Evolutionary conservation across 2,329 filamentous ascomycete species (phyloP).

Genomic region (Neoscytalidium dimidiatum): DNA sequence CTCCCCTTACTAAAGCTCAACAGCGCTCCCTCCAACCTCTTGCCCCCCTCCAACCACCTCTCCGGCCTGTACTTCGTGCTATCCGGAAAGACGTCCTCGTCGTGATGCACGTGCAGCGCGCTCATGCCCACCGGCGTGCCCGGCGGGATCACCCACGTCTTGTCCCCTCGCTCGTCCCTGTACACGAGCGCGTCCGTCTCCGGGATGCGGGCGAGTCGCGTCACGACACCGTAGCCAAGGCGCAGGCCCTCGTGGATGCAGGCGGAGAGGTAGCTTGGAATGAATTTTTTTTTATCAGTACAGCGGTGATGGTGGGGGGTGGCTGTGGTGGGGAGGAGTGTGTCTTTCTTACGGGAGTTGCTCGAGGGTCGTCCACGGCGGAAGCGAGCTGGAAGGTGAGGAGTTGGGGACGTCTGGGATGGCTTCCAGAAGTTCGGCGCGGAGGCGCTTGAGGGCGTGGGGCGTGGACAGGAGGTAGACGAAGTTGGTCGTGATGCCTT

Average conservation of each 20-base stretch:
- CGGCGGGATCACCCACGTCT: conserved; percentile 15
- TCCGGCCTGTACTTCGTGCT: conserved; percentile 32
- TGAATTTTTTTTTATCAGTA: no score
- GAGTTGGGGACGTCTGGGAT: conserved; percentile 27
- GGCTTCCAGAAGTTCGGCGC: conserved; percentile 29
- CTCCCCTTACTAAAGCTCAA: conserved; percentile 22
- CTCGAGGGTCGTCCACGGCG: conserved; percentile 13
- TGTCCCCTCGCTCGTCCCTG: neutral
- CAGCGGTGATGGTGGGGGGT: no score
- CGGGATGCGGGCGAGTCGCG: conserved; percentile 26
- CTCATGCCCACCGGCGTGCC: conserved; percentile 22
- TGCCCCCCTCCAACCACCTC: conserved; percentile 22
- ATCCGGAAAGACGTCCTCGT: conserved; percentile 29
- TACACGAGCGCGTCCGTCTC: conserved; percentile 17
- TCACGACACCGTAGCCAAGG: conserved; percentile 42
- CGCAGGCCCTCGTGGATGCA: conserved; percentile 33
- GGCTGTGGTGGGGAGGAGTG: no score
- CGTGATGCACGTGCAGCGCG: conserved; percentile 19
- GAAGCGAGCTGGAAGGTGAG: neutral
- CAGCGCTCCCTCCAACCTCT: conserved; percentile 20
- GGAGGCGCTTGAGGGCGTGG: conserved; percentile 26
- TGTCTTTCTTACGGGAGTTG: no score
- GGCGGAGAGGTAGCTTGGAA: conserved; percentile 21
- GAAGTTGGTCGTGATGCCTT: conserved; percentile 29
- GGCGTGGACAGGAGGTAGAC: conserved; percentile 34